Evolutionary conservation across 805 yeast genomes (phyloP).

Genomic region (Kazachstania viticola): DNA sequence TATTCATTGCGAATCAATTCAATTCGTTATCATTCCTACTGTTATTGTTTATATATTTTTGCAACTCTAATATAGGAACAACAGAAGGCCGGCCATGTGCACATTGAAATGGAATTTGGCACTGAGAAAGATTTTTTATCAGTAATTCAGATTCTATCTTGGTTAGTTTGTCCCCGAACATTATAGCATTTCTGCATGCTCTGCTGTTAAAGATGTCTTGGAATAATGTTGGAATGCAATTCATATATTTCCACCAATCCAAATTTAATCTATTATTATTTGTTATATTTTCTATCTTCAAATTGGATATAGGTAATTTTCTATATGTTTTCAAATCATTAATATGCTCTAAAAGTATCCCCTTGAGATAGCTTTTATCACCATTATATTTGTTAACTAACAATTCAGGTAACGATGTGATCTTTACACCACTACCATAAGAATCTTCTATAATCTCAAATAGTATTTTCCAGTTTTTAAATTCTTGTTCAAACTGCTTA

Average conservation of each 20-base stretch:
- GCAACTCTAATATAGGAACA: slow-evolving; percentile 1
- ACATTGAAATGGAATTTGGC: slow-evolving; percentile 61
- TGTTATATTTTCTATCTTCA: not conserved
- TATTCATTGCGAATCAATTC: too few relatives aligned
- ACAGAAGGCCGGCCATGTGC: slow-evolving; percentile 81
- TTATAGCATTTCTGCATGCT: slow-evolving; percentile 61
- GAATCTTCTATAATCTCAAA: slow-evolving; percentile 5
- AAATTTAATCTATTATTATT: slow-evolving; percentile 1
- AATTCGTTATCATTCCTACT: too few relatives aligned
- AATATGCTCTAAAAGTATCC: slow-evolving; percentile 33
- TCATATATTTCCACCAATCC: slow-evolving; percentile 33
- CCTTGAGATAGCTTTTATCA: slow-evolving; percentile 24
- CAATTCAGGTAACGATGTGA: not conserved
- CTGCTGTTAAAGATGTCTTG: slow-evolving; percentile 41
- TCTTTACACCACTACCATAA: not conserved
- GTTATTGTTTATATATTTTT: too few relatives aligned
- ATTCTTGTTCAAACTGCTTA: slow-evolving; percentile 16
- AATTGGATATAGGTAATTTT: slow-evolving; percentile 10
- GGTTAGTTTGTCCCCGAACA: slow-evolving; percentile 52
- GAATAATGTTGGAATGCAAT: slow-evolving; percentile 40
- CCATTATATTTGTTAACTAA: slow-evolving; percentile 1
- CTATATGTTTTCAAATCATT: slow-evolving; percentile 30
- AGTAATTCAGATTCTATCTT: slow-evolving; percentile 34
- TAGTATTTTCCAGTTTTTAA: slow-evolving; percentile 36
- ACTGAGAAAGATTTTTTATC: slow-evolving; percentile 32